phyloP scores from a whole-genome alignment of 352 stramenopile species.

The Globisporangium spiculum region DNA sequence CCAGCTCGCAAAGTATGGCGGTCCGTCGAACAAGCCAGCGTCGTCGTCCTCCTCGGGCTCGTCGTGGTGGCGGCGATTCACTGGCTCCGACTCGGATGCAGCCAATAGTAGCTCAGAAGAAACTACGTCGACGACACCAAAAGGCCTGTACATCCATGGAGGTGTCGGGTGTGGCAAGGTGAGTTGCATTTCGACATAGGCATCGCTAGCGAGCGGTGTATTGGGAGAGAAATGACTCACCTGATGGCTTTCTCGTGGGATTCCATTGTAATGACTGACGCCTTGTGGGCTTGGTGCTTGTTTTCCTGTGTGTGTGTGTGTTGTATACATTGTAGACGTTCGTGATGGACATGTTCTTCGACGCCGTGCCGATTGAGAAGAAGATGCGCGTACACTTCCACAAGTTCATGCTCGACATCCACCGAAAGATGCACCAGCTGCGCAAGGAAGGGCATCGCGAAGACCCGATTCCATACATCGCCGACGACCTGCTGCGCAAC shows the following conservation, averaged over 20 bases:
- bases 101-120: neutral
- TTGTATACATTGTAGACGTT: slow-evolving; percentile 71
- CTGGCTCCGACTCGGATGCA: slow-evolving; percentile 18
- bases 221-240: neutral
- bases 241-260: neutral
- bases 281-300: neutral
- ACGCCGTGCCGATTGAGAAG: slow-evolving; percentile 57
- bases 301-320: neutral
- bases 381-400: slow-evolving; percentile 97
- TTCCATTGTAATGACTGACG: neutral
- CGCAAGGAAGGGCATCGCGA: slow-evolving; percentile 84
- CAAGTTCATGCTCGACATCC: slow-evolving; percentile 97
- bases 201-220: neutral
- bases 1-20: slow-evolving; percentile 48
- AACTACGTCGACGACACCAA: slow-evolving; percentile 47
- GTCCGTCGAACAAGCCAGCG: slow-evolving; percentile 21
- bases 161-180: slow-evolving; percentile 94
- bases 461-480: slow-evolving; percentile 83
- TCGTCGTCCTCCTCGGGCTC: neutral
- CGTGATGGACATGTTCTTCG: slow-evolving; percentile 97
- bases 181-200: neutral
- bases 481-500: slow-evolving; percentile 79
- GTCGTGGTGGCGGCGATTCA: slow-evolving; percentile 67
- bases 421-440: slow-evolving; percentile 93
- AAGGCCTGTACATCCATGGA: slow-evolving; percentile 96